Evolutionary conservation across 2,329 filamentous ascomycete genomes (phyloP), one percentile per base, ranked within the genome.

Genomic region (Lachnellula suecica): DNA sequence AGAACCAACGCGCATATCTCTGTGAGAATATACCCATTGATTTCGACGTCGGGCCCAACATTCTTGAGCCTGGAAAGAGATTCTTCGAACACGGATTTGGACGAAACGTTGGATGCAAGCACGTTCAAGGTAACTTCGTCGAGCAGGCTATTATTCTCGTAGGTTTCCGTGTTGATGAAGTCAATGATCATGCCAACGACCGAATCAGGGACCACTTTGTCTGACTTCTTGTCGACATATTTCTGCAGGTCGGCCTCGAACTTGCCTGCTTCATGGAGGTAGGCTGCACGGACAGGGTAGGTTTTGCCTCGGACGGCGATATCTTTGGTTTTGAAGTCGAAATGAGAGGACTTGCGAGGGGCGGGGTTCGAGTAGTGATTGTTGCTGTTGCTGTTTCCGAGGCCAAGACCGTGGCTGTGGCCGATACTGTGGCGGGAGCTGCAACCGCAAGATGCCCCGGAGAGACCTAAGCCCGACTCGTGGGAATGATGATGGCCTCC

Each of bases 71-170:
- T 35, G 4, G n/a, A 20, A 4, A 62, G 43, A 2, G 50, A 51
- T 13, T 55, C 41, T 6, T 65, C 61, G 8, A 56, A 47, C 0
- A 57, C 55, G 5, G 49, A 56, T 38, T 62, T 66, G 13, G 51
- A 48, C 2, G 55, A 52, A 1, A 64, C 42, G 10, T 52, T 58
- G 1, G 47, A 50, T 4, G 59, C 53, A 0, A 67, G 56, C 3
- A 66, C 59, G 23, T 61, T 56, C 2, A 67, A 40, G 0, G 57
- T 62, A 0, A 65, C 62, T 37, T 64, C 59, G 49, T 67, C 63
- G 9, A 62, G 37, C 2, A 59, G 35, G 11, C 41, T 51, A 3
- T 44, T 45, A 9, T 58, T 54, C 0, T 23, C 1, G 11, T 62
- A 61, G 3, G 22, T 25, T 37, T 66, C 63, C 4, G 44, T 41